phyloP scores from a whole-genome alignment of 2,329 filamentous ascomycete species.

The Sphaerulina musiva region DNA sequence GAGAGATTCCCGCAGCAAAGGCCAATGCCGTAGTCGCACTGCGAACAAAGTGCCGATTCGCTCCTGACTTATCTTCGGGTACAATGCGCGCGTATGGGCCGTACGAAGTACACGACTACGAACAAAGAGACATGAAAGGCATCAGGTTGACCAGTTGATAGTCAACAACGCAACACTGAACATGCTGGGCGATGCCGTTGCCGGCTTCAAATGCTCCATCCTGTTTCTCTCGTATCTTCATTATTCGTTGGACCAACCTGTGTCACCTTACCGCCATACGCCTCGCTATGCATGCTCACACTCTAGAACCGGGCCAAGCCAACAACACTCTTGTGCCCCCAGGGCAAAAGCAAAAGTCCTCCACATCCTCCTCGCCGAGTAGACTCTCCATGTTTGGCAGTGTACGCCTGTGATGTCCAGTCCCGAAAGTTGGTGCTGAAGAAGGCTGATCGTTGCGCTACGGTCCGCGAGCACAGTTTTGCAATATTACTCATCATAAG shows the following conservation, averaged over 20 bases:
- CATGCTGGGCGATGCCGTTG: neutral
- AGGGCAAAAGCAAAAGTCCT: neutral
- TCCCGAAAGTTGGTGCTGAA: too few relatives aligned
- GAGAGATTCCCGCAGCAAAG: neutral
- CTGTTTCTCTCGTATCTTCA: neutral
- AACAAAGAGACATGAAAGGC: neutral
- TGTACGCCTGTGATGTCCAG: too few relatives aligned
- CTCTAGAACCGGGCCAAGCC: neutral
- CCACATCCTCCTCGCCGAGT: neutral
- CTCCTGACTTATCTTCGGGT: neutral
- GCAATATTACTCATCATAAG: too few relatives aligned
- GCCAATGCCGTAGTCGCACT: neutral
- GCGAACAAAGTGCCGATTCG: neutral
- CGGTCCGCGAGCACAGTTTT: too few relatives aligned
- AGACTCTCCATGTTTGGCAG: neutral
- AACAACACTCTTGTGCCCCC: neutral
- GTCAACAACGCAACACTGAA: neutral
- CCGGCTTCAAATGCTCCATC: neutral
- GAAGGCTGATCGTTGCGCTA: too few relatives aligned
- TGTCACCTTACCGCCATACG: neutral
- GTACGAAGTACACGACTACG: neutral
- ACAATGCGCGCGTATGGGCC: neutral
- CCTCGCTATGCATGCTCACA: neutral
- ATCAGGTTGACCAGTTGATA: neutral
- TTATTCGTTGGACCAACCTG: neutral